These are phyloP conservation scores for Lippia alba DNA, from an alignment of 305 asterid species.

Conservation along the genomic window DNA sequence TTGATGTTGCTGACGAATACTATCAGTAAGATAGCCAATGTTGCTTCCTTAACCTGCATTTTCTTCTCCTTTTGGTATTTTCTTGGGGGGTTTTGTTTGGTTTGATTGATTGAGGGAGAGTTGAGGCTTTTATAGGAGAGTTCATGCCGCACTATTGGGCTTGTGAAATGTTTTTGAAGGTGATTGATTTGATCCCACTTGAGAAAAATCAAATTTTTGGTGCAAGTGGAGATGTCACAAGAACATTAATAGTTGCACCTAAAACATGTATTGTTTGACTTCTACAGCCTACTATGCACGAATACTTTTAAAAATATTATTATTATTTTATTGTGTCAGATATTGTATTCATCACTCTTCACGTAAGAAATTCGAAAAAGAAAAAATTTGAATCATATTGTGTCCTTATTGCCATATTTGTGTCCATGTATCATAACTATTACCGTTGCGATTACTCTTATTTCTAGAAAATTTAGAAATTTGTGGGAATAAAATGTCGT, in stretches of 20 bases:
- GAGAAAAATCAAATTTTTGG: background rate
- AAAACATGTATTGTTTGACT: too few species aligned
- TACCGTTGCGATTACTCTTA: too few species aligned
- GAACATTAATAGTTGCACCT: background rate
- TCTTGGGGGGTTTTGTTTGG: background rate
- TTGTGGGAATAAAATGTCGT: too few species aligned
- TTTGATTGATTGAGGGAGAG: background rate
- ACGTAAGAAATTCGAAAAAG: too few species aligned
- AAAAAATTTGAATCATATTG: too few species aligned
- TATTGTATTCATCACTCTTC: too few species aligned
- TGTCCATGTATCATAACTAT: too few species aligned
- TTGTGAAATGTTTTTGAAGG: conserved; percentile 2
- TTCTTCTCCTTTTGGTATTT: background rate
- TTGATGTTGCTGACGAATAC: background rate
- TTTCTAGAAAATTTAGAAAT: too few species aligned
- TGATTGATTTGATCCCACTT: background rate
- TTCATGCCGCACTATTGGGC: background rate
- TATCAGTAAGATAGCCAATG: background rate
- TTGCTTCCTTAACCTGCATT: conserved; percentile 2
- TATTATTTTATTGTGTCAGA: too few species aligned
- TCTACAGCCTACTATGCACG: too few species aligned
- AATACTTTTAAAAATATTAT: too few species aligned
- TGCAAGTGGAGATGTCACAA: background rate
- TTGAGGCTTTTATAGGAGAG: conserved; percentile 1
- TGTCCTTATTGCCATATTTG: background rate